Conservation (phyloP, 177 flowering plant genomes). For the Vitis hybrid region DNA sequence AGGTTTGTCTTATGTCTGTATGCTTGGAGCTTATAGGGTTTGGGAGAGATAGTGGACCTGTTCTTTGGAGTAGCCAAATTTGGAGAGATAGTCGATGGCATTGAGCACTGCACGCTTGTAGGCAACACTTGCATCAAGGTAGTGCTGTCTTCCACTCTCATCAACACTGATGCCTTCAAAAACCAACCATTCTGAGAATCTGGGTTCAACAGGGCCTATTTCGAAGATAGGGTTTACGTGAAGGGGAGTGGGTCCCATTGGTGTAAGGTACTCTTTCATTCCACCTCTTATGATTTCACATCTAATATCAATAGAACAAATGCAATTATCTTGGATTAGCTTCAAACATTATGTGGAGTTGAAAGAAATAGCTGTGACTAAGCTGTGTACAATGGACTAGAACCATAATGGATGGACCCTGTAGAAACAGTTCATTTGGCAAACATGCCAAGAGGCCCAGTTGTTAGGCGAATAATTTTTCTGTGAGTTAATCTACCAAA, state of each 20-base stretch:
- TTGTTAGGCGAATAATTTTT: too few species aligned
- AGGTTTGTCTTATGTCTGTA: neutral
- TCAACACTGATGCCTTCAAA: conserved; percentile 98
- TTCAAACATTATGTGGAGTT: neutral
- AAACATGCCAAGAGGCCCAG: too few species aligned
- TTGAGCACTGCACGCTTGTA: conserved; percentile 94
- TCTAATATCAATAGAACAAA: conserved; percentile 29
- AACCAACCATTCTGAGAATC: conserved; percentile 97
- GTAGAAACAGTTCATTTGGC: too few species aligned
- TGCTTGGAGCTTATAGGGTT: neutral
- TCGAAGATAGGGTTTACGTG: conserved; percentile 75
- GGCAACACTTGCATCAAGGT: conserved; percentile 84
- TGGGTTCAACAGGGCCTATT: conserved; percentile 91
- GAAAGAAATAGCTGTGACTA: neutral
- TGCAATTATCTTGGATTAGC: neutral
- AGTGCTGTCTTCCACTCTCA: conserved; percentile 91
- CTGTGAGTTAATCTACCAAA: too few species aligned
- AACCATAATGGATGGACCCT: too few species aligned
- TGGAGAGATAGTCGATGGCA: conserved; percentile 89
- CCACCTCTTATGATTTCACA: conserved; percentile 89
- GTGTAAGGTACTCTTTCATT: conserved; percentile 89
- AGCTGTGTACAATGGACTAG: too few species aligned
- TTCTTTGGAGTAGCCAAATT: conserved; percentile 92
- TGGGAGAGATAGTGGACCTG: conserved; percentile 47
- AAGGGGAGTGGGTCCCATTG: conserved; percentile 94